Evolutionary conservation across 805 yeast genomes (phyloP), one percentile per base, ranked within the genome.

Genomic region (Allodekkera sacchari): DNA sequence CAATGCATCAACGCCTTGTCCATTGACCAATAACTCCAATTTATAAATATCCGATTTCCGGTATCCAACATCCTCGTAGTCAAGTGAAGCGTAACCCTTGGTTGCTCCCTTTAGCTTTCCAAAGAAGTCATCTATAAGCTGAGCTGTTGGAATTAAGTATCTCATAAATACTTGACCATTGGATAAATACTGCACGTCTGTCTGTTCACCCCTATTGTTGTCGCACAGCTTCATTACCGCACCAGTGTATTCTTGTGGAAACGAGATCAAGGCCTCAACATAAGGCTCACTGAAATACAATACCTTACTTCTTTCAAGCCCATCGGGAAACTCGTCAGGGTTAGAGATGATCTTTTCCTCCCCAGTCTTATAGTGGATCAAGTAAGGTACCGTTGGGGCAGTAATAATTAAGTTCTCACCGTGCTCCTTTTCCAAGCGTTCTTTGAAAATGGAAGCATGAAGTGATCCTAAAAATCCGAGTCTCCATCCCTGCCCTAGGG

Each of bases 401-500:
- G 97, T 92, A 37, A 89, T 77, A 38, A 89, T 85, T 40, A 89
- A 69, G 38, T 84, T 79, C 2, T 95, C 87, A 6, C 97, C 97
- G 50, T 92, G 88, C 53, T 89, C 98, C 41, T 83, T 84, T 45
- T 87, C 94, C 36, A 89, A 63, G 31, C 98, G 64, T 46, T 92
- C 96, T 47, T 82, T 81, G 57, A 89, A 89, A 1, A 89, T 96
- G 7, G 94, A 80, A 1, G 97, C 96, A 61, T 89, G 98, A 21
- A 89, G 59, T 0, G 96, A 84, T 0, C 98, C 98, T 19, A 89
- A 60, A 51, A 89, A 89, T 1, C 98, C 98, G 22, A 89, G 60
- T 55, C 97, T 74, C 98, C 98, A 89, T 22, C 98, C 98, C 48
- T 88, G 92, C 0, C 98, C 98, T 35, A 89, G 63, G 0, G 97